phyloP scores from a whole-genome alignment of 768 basidiomycete species.

The Punctularia strigosozonata region DNA sequence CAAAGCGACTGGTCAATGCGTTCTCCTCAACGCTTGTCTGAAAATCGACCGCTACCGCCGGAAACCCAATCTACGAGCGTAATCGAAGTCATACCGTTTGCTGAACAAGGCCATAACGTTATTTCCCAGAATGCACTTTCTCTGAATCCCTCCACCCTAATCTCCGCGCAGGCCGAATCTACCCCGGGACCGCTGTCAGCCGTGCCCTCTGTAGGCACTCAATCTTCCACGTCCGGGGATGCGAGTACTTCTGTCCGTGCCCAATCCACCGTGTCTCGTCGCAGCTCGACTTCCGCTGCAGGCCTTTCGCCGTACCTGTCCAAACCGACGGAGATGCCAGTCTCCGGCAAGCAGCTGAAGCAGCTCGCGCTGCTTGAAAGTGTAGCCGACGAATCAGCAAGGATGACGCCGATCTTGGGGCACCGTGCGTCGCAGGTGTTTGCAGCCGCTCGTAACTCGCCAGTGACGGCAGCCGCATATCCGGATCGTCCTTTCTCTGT shows the following conservation, averaged over 20 bases:
- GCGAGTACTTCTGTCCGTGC: conserved; percentile 3
- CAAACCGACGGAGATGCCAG: conserved; percentile 38
- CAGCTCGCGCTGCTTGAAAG: conserved; percentile 62
- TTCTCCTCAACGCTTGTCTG: too few species aligned
- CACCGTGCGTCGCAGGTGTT: conserved; percentile 3
- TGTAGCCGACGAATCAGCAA: conserved; percentile 63
- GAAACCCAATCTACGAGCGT: too few species aligned
- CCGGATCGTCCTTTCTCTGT: conserved; percentile 1
- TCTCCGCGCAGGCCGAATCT: too few species aligned
- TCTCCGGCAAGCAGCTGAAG: conserved; percentile 52
- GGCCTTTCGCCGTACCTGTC: conserved; percentile 64
- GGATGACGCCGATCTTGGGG: conserved; percentile 34
- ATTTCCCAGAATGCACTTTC: too few species aligned
- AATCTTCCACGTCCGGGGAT: too few species aligned
- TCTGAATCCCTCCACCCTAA: not conserved
- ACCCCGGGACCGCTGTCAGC: too few species aligned
- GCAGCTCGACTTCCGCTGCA: conserved; percentile 34
- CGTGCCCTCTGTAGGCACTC: too few species aligned
- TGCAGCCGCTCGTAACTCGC: not conserved
- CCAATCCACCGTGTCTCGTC: conserved; percentile 18
- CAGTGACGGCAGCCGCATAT: conserved; percentile 1
- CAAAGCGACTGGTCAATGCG: too few species aligned
- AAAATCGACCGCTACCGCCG: too few species aligned
- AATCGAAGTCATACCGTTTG: too few species aligned
- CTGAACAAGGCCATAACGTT: too few species aligned